Conservation (phyloP, 805 yeast genomes). For the Ascoidea tarda region DNA sequence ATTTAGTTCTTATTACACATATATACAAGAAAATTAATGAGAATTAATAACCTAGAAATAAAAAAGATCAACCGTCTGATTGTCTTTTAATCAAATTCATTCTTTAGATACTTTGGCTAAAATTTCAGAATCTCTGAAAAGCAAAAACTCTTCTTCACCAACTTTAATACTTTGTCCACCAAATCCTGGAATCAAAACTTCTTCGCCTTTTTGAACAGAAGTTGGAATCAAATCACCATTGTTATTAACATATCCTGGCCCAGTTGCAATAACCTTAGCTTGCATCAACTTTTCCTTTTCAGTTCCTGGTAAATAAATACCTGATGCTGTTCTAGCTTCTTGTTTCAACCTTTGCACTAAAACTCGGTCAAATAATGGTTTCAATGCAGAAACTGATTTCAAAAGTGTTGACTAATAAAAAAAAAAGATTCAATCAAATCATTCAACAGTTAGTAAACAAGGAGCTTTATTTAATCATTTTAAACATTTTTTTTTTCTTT, state of each 20-base stretch:
- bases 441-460: no score
- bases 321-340: slow-evolving; percentile 81
- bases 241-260: slow-evolving; percentile 77
- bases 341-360: slow-evolving; percentile 92
- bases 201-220: slow-evolving; percentile 80
- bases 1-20: no score
- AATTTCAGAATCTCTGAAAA: slow-evolving; percentile 89
- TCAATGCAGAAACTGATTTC: slow-evolving; percentile 75
- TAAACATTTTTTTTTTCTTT: no score
- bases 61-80: no score
- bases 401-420: slow-evolving; percentile 36
- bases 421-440: no score
- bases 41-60: no score
- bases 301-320: slow-evolving; percentile 90
- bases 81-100: slow-evolving; percentile 14
- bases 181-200: slow-evolving; percentile 84
- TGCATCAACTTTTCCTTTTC: slow-evolving; percentile 89
- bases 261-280: slow-evolving; percentile 86
- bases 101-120: slow-evolving; percentile 75
- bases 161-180: slow-evolving; percentile 88
- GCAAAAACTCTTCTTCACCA: slow-evolving; percentile 62
- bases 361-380: slow-evolving; percentile 92
- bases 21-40: no score
- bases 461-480: no score
- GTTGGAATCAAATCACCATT: slow-evolving; percentile 64